phyloP scores from a whole-genome alignment of 768 basidiomycete genomes.

The Tylopilus felleus region DNA sequence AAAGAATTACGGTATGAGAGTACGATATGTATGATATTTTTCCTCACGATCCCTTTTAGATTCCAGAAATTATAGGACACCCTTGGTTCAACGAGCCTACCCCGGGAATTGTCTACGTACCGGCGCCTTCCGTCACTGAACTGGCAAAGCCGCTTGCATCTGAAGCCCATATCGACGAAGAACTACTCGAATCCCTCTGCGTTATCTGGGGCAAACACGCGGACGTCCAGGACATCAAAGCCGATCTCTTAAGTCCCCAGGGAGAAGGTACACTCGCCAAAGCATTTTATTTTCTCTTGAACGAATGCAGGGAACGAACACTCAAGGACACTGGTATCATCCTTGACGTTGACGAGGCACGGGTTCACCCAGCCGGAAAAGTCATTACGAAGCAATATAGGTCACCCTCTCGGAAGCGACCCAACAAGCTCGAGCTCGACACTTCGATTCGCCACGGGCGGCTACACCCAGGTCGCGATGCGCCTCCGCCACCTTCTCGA shows the following conservation, averaged over 20 bases:
- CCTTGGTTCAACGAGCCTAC: conserved; percentile 71
- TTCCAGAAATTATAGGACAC: conserved; percentile 80
- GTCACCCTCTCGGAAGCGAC: conserved; percentile 36
- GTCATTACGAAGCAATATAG: conserved; percentile 41
- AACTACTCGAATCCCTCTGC: conserved; percentile 72
- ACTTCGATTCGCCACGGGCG: conserved; percentile 8
- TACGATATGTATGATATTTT: neutral
- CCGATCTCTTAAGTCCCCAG: conserved; percentile 65
- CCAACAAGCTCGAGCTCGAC: conserved; percentile 15
- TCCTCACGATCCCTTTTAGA: conserved; percentile 43
- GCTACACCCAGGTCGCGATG: conserved; percentile 26
- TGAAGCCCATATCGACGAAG: conserved; percentile 67
- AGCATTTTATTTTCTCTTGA: conserved; percentile 84
- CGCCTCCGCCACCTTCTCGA: conserved; percentile 28
- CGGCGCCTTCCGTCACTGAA: conserved; percentile 60
- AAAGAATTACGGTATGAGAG: conserved; percentile 70
- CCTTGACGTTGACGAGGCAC: conserved; percentile 30
- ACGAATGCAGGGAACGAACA: conserved; percentile 66
- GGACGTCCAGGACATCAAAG: conserved; percentile 52
- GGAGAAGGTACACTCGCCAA: conserved; percentile 76
- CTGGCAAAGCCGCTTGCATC: conserved; percentile 70
- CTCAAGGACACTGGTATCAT: conserved; percentile 53
- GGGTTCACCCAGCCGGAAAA: conserved; percentile 21
- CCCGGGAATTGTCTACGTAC: conserved; percentile 44
- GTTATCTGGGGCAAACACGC: conserved; percentile 82